Percentiles rank a stretch among this genome's conserved stretches.
Evolutionary conservation across 768 basidiomycete species (phyloP).

Genomic region (Dacryopinax spathularia): DNA sequence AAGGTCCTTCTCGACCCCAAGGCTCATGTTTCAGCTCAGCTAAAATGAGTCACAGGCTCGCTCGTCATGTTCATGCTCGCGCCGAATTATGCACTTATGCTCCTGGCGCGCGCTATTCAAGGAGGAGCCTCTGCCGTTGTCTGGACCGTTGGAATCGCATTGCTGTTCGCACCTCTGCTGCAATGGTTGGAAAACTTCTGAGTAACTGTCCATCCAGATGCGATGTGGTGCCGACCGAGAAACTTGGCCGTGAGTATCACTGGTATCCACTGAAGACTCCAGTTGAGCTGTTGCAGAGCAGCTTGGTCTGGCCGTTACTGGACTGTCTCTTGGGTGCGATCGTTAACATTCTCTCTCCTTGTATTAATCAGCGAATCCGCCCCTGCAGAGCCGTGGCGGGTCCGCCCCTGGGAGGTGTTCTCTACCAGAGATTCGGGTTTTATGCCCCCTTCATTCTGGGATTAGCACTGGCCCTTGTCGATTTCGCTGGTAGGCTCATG

Average conservation of each 20-base stretch:
- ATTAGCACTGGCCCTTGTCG: conserved; percentile 32
- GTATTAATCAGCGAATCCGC: neutral
- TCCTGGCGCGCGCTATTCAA: conserved; percentile 43
- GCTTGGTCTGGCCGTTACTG: neutral
- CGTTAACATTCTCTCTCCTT: neutral
- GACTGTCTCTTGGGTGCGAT: neutral
- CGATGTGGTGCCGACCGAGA: neutral
- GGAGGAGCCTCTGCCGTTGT: conserved; percentile 13
- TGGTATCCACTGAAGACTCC: neutral
- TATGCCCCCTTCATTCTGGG: conserved; percentile 47
- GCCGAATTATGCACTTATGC: conserved; percentile 42
- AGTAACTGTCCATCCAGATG: neutral
- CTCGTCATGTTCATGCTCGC: conserved; percentile 53
- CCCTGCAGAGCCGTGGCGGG: conserved; percentile 35
- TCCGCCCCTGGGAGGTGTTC: conserved; percentile 41
- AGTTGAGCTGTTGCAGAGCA: neutral
- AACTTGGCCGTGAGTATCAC: neutral
- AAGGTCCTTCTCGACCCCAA: neutral
- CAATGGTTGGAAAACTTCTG: neutral
- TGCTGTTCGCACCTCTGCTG: neutral
- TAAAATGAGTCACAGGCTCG: conserved; percentile 17
- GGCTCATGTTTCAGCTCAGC: neutral
- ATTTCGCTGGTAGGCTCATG: conserved; percentile 41
- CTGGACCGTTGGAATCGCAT: neutral
- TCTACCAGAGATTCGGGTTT: conserved; percentile 43